Evolutionary conservation across 2,329 filamentous ascomycete species (phyloP).

Genomic region (Thermomyces lanuginosus): DNA sequence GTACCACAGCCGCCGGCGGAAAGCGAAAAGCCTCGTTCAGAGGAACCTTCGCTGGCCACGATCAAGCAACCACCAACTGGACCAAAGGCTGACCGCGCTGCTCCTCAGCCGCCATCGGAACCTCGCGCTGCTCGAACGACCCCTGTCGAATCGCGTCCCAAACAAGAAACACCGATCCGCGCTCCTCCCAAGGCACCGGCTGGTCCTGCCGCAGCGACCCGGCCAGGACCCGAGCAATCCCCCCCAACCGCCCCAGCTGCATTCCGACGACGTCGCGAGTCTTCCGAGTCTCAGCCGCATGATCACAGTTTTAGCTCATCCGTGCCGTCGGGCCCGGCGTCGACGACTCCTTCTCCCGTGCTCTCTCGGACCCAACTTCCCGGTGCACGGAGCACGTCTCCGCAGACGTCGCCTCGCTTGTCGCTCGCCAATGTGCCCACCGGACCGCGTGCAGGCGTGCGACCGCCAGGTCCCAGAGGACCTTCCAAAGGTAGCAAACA

Average conservation of each 20-base stretch:
- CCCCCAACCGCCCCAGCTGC: slow-evolving; percentile 23
- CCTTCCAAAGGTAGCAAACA: slow-evolving; percentile 22
- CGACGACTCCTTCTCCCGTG: slow-evolving; percentile 13
- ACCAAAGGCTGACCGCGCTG: slow-evolving; percentile 26
- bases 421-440: slow-evolving; percentile 23
- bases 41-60: slow-evolving; percentile 10
- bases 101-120: slow-evolving; percentile 12
- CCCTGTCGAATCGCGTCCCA: slow-evolving; percentile 10
- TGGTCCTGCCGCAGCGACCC: slow-evolving; percentile 7
- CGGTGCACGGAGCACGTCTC: slow-evolving; percentile 14
- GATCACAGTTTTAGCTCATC: slow-evolving; percentile 3
- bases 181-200: slow-evolving; percentile 9
- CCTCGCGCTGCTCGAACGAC: slow-evolving; percentile 12
- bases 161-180: slow-evolving; percentile 14
- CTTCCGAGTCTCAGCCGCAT: slow-evolving; percentile 9
- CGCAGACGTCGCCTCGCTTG: slow-evolving; percentile 22
- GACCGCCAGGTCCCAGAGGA: slow-evolving; percentile 16
- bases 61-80: slow-evolving; percentile 26
- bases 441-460: slow-evolving; percentile 25
- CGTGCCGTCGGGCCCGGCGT: slow-evolving; percentile 8
- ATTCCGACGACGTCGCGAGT: slow-evolving; percentile 15
- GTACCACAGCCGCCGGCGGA: slow-evolving; percentile 1
- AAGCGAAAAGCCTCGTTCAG: slow-evolving; percentile 7
- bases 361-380: slow-evolving; percentile 11
- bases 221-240: slow-evolving; percentile 15